Evolutionary conservation across 768 basidiomycete genomes (phyloP).

Genomic region (Suillus occidentalis): DNA sequence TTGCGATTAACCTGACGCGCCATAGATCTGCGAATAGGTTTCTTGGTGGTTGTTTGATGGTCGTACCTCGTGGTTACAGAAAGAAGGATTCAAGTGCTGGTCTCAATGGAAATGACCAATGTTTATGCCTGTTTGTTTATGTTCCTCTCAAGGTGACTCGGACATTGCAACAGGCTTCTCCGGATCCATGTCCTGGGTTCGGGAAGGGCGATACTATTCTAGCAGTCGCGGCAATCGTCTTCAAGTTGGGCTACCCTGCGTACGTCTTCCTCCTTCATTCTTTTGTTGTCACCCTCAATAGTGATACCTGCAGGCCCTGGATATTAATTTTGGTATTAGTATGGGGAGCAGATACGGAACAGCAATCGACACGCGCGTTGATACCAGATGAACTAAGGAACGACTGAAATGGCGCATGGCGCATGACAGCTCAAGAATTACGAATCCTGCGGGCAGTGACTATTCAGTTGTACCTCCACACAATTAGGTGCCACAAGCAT

Average conservation of each 20-base stretch:
- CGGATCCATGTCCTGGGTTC: conserved; percentile 41
- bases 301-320: conserved; percentile 34
- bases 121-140: conserved; percentile 8
- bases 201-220: conserved; percentile 70
- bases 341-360: no score
- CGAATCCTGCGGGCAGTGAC: not conserved
- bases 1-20: conserved; percentile 21
- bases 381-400: not conserved
- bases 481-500: not conserved
- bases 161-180: not conserved
- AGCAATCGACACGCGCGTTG: conserved; percentile 42
- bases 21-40: conserved; percentile 12
- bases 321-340: no score
- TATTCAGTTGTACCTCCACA: not conserved
- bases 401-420: not conserved
- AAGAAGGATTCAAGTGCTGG: not conserved
- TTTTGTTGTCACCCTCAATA: not conserved
- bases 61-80: not conserved
- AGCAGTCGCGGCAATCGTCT: conserved; percentile 52
- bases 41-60: conserved; percentile 11
- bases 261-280: conserved; percentile 14
- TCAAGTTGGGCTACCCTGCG: conserved; percentile 65
- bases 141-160: not conserved
- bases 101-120: not conserved
- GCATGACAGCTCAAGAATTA: not conserved